A percentile compares a stretch with the other conserved stretches of the same genome.
Evolutionary conservation across 495 filamentous ascomycete genomes (phyloP).

Genomic region (Penicillium cinerascens): DNA sequence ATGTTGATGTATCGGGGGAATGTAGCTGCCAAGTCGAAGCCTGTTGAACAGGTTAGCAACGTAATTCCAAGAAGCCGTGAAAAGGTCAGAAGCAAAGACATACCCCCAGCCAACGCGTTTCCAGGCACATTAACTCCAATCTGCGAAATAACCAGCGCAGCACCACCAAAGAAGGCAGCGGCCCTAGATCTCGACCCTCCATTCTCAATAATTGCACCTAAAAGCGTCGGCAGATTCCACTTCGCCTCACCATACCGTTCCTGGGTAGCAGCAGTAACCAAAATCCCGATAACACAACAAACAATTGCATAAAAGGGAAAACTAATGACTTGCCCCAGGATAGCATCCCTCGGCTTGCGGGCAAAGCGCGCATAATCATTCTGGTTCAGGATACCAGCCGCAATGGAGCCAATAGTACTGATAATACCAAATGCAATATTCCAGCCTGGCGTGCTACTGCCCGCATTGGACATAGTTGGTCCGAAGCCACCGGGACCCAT

Average conservation of each 20-base stretch:
- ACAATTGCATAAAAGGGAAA: background rate
- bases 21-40: constrained; percentile 41
- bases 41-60: background rate
- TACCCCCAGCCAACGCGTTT: constrained; percentile 39
- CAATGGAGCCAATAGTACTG: constrained; percentile 15
- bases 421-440: constrained; percentile 18
- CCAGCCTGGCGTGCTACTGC: constrained; percentile 3
- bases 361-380: constrained; percentile 26
- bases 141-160: constrained; percentile 33
- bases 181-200: constrained; percentile 29
- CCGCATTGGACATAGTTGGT: background rate
- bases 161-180: constrained; percentile 44
- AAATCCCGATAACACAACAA: constrained; percentile 33
- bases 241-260: constrained; percentile 32
- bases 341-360: constrained; percentile 15
- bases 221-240: constrained; percentile 40
- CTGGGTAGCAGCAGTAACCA: constrained; percentile 35
- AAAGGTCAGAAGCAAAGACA: background rate
- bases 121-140: constrained; percentile 33
- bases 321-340: constrained; percentile 9
- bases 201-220: constrained; percentile 31
- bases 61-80: background rate
- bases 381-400: constrained; percentile 23
- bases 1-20: constrained; percentile 51
- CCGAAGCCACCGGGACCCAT: background rate